A percentile compares a stretch with the other conserved stretches of the same genome.
These are phyloP conservation scores for Fraxinus paxiana DNA, from an alignment of 305 asterid species.

Conservation along the genomic window DNA sequence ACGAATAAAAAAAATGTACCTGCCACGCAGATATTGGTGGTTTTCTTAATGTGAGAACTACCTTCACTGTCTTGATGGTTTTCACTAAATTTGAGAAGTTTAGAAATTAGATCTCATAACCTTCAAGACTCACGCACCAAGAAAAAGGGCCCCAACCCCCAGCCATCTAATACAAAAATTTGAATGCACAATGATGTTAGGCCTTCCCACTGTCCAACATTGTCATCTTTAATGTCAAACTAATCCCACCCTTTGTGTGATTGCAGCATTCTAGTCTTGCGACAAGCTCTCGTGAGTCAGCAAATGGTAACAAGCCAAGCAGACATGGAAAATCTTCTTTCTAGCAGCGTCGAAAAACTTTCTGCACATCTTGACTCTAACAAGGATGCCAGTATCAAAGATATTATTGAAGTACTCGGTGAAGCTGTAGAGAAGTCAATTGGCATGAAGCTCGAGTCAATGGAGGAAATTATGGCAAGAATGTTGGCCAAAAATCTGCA, in stretches of 20 bases:
- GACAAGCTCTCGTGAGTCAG: slow-evolving; percentile 68
- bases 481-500: slow-evolving; percentile 80
- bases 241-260: neutral
- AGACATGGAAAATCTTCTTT: slow-evolving; percentile 51
- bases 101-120: neutral
- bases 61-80: neutral
- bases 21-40: neutral
- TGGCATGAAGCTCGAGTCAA: slow-evolving; percentile 39
- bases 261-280: slow-evolving; percentile 73
- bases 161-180: neutral
- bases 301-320: slow-evolving; percentile 45
- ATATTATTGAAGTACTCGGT: slow-evolving; percentile 49
- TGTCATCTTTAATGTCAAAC: neutral
- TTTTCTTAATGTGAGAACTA: neutral
- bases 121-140: neutral
- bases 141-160: neutral
- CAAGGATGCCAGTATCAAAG: slow-evolving; percentile 62
- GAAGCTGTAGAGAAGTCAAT: slow-evolving; percentile 33
- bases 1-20: neutral
- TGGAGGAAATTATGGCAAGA: slow-evolving; percentile 67
- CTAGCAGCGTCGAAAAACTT: slow-evolving; percentile 45
- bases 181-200: neutral
- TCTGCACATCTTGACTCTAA: slow-evolving; percentile 55
- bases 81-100: neutral
- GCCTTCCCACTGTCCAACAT: neutral